Evolutionary conservation across 75 land plant species (phyloP), one percentile per base, ranked within the genome.

Genomic region (Pinus taeda): DNA sequence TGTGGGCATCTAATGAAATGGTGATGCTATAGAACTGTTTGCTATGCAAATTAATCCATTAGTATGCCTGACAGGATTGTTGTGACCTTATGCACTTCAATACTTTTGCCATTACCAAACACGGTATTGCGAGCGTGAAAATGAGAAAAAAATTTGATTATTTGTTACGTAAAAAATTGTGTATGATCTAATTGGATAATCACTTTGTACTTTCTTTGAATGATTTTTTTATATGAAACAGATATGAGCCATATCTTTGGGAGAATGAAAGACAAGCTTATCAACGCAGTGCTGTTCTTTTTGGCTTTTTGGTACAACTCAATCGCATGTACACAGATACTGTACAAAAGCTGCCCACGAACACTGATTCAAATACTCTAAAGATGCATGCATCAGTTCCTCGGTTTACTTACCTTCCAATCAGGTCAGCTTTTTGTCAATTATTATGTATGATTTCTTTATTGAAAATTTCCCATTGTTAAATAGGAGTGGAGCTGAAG

Each of bases 241-340:
- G 99, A 62, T 97, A 90, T 81, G 99, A 97, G 59, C 84, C 96
- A 45, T 90, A 89, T 57, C 91, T 97, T 55, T 95, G 98, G 99
- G 99, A 97, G 80, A 96, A 97, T 85, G 99, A 91, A 82, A 92
- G 76, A 74, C 99, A 97, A 66, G 77, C 90, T 37, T 97, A 97
- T 78, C 92, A 90, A 45, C 81, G 94, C 49, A 85, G 88, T 86
- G 91, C 98, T 69, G 99, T 97, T 61, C 88, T 97, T 5, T 97
- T 95, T 82, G 99, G 98, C 2, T 91, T 91, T 75, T 85, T 95
- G 72, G 95, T 92, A 60, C 98, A 97, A 65, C 88, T 95, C 20
- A 90, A 97, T 69, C 90, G 98, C 62, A 77, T 95, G 85, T 89
- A 94, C 65, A 93, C 86, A 24, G 90, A 97, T 59, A 82, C 83